Conservation (phyloP, 129 eudicot species). For the Flaveria ramosissima region DNA sequence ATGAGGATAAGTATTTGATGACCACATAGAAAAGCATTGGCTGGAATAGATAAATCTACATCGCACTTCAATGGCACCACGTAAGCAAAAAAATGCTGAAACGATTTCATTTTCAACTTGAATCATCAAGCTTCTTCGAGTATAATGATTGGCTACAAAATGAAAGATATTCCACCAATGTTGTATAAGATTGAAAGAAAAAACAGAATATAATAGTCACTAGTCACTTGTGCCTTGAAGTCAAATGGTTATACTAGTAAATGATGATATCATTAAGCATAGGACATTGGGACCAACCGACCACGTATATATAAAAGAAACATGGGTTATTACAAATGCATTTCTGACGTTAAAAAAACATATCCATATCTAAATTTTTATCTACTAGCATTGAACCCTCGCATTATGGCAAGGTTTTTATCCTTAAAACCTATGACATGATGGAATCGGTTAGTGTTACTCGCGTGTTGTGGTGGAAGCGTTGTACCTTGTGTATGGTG, state of each 20-base stretch:
- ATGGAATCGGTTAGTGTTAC: no score
- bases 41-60: neutral
- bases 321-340: neutral
- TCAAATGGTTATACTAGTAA: neutral
- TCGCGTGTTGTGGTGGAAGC: no score
- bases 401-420: no score
- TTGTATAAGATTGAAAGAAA: neutral
- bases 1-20: neutral
- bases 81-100: neutral
- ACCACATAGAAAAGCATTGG: no score
- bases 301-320: neutral
- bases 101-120: neutral
- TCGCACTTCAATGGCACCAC: neutral
- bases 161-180: neutral
- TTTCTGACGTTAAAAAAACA: neutral
- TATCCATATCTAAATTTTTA: no score
- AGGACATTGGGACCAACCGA: neutral
- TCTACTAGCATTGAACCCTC: no score
- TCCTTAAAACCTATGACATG: no score
- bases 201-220: neutral
- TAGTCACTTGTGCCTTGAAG: constrained; percentile 2
- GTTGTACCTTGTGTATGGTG: no score
- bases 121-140: neutral
- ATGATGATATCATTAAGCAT: constrained; percentile 2
- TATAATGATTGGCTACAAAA: neutral